Percentiles rank a stretch among this genome's conserved stretches.
Evolutionary conservation across 2,329 filamentous ascomycete species (phyloP).

Genomic region (Talaromyces piceae): DNA sequence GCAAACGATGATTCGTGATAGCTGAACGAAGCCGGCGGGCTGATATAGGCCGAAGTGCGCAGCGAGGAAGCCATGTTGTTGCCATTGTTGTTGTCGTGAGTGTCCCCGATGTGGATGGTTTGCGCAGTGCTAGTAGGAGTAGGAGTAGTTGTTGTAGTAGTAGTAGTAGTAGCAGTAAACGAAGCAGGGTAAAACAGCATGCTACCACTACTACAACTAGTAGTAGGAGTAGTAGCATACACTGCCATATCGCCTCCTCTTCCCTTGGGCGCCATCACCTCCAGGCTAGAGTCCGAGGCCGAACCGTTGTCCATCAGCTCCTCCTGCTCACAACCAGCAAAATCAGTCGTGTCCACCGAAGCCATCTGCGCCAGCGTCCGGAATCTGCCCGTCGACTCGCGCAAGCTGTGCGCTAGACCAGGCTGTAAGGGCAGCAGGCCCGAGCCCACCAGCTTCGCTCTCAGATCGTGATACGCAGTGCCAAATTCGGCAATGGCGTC

Average conservation of each 20-base stretch:
- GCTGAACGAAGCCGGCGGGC: constrained; percentile 6
- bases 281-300: too few relatives aligned
- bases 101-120: neutral
- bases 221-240: neutral
- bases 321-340: too few relatives aligned
- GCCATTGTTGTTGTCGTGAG: neutral
- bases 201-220: too few relatives aligned
- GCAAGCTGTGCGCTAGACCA: neutral
- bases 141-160: neutral
- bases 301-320: too few relatives aligned
- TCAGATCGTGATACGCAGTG: constrained; percentile 2
- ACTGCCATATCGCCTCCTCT: neutral
- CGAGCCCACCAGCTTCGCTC: neutral
- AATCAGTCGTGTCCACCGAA: neutral
- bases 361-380: constrained; percentile 2
- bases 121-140: neutral
- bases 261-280: neutral
- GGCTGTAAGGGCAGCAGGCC: constrained; percentile 1
- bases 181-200: neutral
- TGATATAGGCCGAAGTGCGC: neutral
- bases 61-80: neutral
- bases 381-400: constrained; percentile 1
- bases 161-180: neutral
- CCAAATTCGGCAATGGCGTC: constrained; percentile 1
- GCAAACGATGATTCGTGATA: constrained; percentile 10